Percentiles rank a stretch among this genome's conserved stretches.
These are phyloP conservation scores for Naganishia cerealis DNA, from an alignment of 1,284 basidiomycete genomes.

Conservation along the genomic window DNA sequence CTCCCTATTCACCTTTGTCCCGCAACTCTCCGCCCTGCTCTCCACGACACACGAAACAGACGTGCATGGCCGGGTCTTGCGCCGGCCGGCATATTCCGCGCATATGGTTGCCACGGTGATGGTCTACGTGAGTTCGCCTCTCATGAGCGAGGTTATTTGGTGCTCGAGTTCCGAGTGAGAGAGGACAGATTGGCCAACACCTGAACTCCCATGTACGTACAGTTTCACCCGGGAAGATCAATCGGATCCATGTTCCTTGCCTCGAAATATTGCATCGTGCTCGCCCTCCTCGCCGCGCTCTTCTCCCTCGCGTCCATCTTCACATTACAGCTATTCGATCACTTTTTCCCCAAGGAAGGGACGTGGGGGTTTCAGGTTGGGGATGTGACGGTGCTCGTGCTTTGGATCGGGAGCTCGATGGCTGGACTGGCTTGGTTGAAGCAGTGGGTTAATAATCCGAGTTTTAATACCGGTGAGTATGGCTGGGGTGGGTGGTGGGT, in stretches of 20 bases:
- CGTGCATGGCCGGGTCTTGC: conserved; percentile 50
- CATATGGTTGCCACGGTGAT: conserved; percentile 88
- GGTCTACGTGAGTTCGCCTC: conserved; percentile 54
- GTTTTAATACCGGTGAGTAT: conserved; percentile 79
- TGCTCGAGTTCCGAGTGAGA: neutral
- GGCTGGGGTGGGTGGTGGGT: neutral
- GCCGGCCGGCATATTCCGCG: conserved; percentile 67
- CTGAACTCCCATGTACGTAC: conserved; percentile 16
- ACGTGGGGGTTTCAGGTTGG: conserved; percentile 47
- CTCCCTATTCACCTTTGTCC: conserved; percentile 88
- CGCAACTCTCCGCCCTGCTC: conserved; percentile 53
- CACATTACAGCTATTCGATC: conserved; percentile 74
- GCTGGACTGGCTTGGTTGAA: conserved; percentile 71
- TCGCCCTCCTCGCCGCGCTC: conserved; percentile 73
- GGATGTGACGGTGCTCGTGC: conserved; percentile 61
- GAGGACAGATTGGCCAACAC: conserved; percentile 56
- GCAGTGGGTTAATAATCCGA: conserved; percentile 82
- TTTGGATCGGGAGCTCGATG: conserved; percentile 81
- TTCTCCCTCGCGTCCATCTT: conserved; percentile 79
- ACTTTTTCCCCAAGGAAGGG: conserved; percentile 48
- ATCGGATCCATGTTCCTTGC: conserved; percentile 79
- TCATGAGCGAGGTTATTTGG: neutral
- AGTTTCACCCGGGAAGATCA: conserved; percentile 65
- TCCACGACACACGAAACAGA: conserved; percentile 57
- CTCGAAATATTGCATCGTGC: conserved; percentile 48